Evolutionary conservation across 441 rosid species (phyloP), one percentile per base, ranked within the genome.

Genomic region (Pelargonium hybrid): DNA sequence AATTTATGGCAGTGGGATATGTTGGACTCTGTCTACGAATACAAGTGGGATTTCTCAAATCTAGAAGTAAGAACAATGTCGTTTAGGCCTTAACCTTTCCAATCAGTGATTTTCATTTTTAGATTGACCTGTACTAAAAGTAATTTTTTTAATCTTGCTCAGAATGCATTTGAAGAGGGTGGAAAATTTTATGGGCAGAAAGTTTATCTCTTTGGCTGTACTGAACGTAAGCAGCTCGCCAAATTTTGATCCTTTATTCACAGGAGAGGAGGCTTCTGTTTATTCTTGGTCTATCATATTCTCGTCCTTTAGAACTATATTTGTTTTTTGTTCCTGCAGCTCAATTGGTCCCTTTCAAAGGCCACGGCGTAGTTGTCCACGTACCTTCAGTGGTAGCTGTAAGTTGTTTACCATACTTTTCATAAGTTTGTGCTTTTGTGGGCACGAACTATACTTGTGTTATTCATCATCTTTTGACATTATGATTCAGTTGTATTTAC

Each of bases 111-210:
- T 37, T 54, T 39, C 6, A 3, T 1, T 54, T 41, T 66, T 71
- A 45, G 70, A 63, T 65, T 50, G 41, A 21, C 64, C 18, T 17
- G 66, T 66, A 29, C 64, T 81, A 37, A 65, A 71, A 57, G 39
- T 64, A 26, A 61, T 61, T 61, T 70, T 73, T 23, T 59, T 13
- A 65, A 10, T 43, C 81, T 25, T 76, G 69, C 23, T 61, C 82
- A 95, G 99, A 78, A 90, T 74, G 96, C 97, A 66, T 84, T 95
- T 80, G 98, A 95, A 75, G 96, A 92, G 80, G 97, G 90, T 37
- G 97, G 97, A 34, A 74, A 75, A 82, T 90, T 95, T 29, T 73
- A 82, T 37, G 92, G 93, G 66, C 78, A 87, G 84, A 90, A 83
- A 80, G 97, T 88, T 54, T 95, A 78, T 83, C 81, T 95, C 74